Evolutionary conservation across 176 grass and related monocot species (phyloP).

Genomic region (Oryza longistaminata): DNA sequence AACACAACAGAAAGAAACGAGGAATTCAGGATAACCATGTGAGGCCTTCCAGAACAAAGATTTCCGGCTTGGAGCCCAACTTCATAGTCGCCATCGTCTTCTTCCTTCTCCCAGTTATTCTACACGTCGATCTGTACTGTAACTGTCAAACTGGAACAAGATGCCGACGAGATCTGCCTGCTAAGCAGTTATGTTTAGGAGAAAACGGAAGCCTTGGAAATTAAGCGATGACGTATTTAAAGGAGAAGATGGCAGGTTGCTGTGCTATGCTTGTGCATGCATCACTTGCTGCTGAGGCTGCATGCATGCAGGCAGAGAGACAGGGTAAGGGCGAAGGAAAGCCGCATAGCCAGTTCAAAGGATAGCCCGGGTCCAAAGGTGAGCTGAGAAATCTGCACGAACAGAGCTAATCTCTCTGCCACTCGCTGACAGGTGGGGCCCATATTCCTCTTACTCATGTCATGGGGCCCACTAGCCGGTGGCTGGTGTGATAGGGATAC

Average conservation of each 20-base stretch:
- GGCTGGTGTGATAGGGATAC: neutral
- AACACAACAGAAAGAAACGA: neutral
- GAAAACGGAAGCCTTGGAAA: slow-evolving; percentile 29
- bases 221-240: slow-evolving; percentile 9
- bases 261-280: slow-evolving; percentile 10
- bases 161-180: neutral
- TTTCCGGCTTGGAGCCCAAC: slow-evolving; percentile 64
- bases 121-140: neutral
- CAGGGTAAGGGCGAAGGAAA: neutral
- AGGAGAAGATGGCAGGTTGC: neutral
- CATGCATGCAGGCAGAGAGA: neutral
- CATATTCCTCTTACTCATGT: fast-evolving
- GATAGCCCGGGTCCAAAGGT: slow-evolving; percentile 42
- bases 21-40: slow-evolving; percentile 49
- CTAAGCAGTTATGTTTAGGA: neutral
- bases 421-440: neutral
- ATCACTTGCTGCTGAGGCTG: neutral
- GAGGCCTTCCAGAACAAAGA: slow-evolving; percentile 62
- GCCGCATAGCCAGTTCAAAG: slow-evolving; percentile 28
- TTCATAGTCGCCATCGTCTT: slow-evolving; percentile 65
- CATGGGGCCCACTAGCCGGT: neutral
- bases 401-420: neutral
- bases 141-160: neutral
- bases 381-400: neutral
- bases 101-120: neutral